phyloP scores from a whole-genome alignment of 2,329 filamentous ascomycete genomes.

The Fusarium guadeloupense region DNA sequence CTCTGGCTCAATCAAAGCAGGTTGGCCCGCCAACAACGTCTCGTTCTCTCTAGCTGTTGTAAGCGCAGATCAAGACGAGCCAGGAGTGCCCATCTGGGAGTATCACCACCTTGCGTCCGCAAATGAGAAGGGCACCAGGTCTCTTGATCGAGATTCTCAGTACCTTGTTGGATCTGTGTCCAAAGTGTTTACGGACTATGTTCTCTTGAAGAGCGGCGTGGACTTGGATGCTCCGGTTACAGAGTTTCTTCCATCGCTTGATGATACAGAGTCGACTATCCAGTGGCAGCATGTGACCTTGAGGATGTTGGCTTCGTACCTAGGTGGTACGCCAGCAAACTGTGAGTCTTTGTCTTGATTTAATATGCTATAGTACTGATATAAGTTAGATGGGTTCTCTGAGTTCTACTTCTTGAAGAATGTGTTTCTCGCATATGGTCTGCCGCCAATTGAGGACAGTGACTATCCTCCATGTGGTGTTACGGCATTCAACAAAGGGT shows the following conservation, averaged over 20 bases:
- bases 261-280: slow-evolving; percentile 37
- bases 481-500: slow-evolving; percentile 46
- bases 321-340: slow-evolving; percentile 50
- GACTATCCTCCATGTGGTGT: slow-evolving; percentile 52
- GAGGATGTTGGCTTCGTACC: slow-evolving; percentile 49
- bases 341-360: slow-evolving; percentile 37
- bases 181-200: slow-evolving; percentile 51
- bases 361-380: not conserved
- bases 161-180: slow-evolving; percentile 54
- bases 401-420: slow-evolving; percentile 51
- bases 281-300: slow-evolving; percentile 52
- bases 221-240: slow-evolving; percentile 47
- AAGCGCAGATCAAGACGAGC: slow-evolving; percentile 43
- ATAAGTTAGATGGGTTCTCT: slow-evolving; percentile 40
- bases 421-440: slow-evolving; percentile 48
- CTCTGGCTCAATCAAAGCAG: slow-evolving; percentile 45
- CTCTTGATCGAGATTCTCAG: slow-evolving; percentile 49
- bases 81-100: slow-evolving; percentile 50
- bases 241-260: slow-evolving; percentile 48
- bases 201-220: slow-evolving; percentile 50
- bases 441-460: slow-evolving; percentile 47
- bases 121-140: slow-evolving; percentile 49
- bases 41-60: slow-evolving; percentile 53
- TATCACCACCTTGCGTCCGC: slow-evolving; percentile 51
- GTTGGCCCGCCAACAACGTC: slow-evolving; percentile 48